Base-by-base conservation (phyloP, 2,329 filamentous ascomycete genomes). In the Onygenales sp. region DNA sequence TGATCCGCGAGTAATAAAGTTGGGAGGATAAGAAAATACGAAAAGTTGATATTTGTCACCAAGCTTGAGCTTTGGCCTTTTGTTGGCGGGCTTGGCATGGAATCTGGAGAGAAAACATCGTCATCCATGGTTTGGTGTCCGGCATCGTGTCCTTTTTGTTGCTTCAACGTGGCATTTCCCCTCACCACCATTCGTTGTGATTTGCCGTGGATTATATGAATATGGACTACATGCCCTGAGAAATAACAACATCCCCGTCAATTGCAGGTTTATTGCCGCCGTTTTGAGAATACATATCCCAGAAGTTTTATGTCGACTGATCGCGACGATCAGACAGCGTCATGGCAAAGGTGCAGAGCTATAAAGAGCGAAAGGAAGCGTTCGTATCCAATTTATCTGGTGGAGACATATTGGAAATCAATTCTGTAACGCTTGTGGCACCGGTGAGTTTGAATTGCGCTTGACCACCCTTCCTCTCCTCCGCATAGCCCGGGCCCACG, bases 361-460 rank as follows among this genome's bases (percentile, higher is more conserved):
- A 96, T 77, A 98, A 96, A 74, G 82, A 86, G 64, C 79, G 86
- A 61, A 98, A 98, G 75, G 91, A 95, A 76, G 89, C 89, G 66
- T 95, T 95, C 69, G 93, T 98, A 65, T 95, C 92, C 52, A 88
- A 90, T 68, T 82, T 95, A 33, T 84, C 86, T 6, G 93, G 93
- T 42, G 89, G 93, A 55, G 80, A 83, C 35, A 84, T 95, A 56
- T 75, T 79, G 61, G 93, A 98, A 69, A 91, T 98, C 73, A 92
- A 91, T 68, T 80, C 82, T 62, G 87, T 97, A 61, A 89, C 88
- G 47, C 80, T 87, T 48, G 85, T 95, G 59, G 89, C 89, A 66
- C 85, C 91, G 65, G 93, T 96, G 80, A 66, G 81, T 69, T 57
- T 65, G 14, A 7, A 31, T 49, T 49, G 35, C 13, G 5, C 13